Conservation (phyloP, 106 monocot species). For the Dendrobium nobile region DNA sequence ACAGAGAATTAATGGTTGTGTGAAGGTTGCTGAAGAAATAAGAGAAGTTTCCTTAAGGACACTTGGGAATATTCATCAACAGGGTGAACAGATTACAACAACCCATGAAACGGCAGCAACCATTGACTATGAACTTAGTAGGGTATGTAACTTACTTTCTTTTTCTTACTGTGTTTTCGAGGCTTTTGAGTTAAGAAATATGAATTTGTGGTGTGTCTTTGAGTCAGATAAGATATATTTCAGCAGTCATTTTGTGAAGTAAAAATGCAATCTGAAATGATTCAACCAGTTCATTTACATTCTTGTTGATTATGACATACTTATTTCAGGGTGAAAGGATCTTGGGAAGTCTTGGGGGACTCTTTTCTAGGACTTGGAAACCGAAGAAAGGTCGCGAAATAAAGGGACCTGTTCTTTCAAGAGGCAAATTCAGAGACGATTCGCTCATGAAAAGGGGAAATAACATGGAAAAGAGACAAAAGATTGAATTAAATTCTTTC, state of each 20-base stretch:
- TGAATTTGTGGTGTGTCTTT: too few relatives aligned
- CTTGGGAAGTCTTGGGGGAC: slow-evolving; percentile 70
- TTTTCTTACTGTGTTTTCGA: not conserved
- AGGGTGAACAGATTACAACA: slow-evolving; percentile 60
- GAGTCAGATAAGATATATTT: too few relatives aligned
- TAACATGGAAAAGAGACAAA: slow-evolving; percentile 50
- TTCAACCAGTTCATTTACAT: not conserved
- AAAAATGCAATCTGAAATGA: not conserved
- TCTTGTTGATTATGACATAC: not conserved
- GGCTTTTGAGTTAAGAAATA: too few relatives aligned
- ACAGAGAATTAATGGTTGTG: slow-evolving; percentile 35
- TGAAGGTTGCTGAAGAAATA: slow-evolving; percentile 73
- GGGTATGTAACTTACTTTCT: slow-evolving; percentile 30
- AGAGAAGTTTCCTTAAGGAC: slow-evolving; percentile 56
- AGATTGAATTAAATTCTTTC: slow-evolving; percentile 31
- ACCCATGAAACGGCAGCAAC: slow-evolving; percentile 43
- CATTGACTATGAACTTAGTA: slow-evolving; percentile 64
- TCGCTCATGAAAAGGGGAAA: slow-evolving; percentile 30
- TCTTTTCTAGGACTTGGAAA: slow-evolving; percentile 74
- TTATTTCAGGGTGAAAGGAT: slow-evolving; percentile 69
- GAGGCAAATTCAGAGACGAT: slow-evolving; percentile 38
- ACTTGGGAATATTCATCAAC: slow-evolving; percentile 61
- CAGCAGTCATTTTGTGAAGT: too few relatives aligned
- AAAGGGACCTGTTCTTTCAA: slow-evolving; percentile 45
- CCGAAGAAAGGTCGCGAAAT: slow-evolving; percentile 52